Evolutionary conservation across 2,329 filamentous ascomycete genomes (phyloP), one percentile per base, ranked within the genome.

Genomic region (Aspergillus terreus): DNA sequence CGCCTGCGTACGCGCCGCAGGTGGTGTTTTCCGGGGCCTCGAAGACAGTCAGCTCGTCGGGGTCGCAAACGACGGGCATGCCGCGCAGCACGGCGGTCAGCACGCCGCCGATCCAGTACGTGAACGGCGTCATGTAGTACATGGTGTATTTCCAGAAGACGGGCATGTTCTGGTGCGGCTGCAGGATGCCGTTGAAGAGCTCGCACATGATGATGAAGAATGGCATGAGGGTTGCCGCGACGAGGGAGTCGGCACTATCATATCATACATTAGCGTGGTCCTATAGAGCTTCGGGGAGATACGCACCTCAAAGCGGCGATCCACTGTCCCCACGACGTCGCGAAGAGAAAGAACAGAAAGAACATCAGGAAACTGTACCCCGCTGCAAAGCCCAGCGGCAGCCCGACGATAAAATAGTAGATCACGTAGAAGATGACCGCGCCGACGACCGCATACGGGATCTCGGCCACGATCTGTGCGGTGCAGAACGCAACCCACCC

Each of bases 101-200:
- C 73, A 91, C 89, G 52, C 88, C 88, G 33, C 86, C 79, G 61
- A 95, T 89, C 52, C 94, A 83, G 23, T 89, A 85, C 0, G 89
- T 95, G 71, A 94, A 91, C 1, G 90, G 90, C 59, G 91, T 85
- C n/a, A 92, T 80, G 68, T 92, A 79, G 76, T 92, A 92, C 38
- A 94, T 79, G 83, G 88, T 94, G 6, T 82, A 80, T 32, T 84
- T 81, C 87, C 88, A 94, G 73, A 91, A 90, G 4, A 71, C 77
- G 3, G 88, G 86, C 74, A 95, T 94, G 68, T 89, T 84, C 0
- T 83, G 79, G 36, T 85, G 82, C 0, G 89, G 87, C 41, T 94
- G 88, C 0, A 89, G 87, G 56, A 95, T 89, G 70, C 90, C 90
- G 64, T 89, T 95, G 81, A 95, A 94, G 17, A 95, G 80, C 4